Percentiles rank a stretch among this genome's conserved stretches.
Conservation (phyloP, 2,329 filamentous ascomycete species). For the Dothistroma pini region DNA sequence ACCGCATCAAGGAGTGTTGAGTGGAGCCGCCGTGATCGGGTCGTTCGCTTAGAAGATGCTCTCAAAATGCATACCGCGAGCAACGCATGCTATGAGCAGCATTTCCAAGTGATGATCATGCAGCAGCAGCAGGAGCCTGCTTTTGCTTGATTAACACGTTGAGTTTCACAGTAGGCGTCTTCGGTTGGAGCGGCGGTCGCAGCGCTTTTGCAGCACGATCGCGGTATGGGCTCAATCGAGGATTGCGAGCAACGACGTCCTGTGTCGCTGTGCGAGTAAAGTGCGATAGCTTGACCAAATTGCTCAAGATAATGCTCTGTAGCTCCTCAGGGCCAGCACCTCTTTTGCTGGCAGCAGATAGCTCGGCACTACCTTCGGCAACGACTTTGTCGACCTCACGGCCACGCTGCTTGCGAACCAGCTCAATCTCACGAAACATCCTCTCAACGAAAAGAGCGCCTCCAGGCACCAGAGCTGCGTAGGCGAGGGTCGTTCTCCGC, state of each 20-base stretch:
- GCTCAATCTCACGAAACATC: slow-evolving; percentile 27
- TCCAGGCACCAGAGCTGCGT: slow-evolving; percentile 28
- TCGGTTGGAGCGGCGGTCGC: slow-evolving; percentile 17
- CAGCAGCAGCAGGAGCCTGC: slow-evolving; percentile 5
- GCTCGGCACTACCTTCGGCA: slow-evolving; percentile 21
- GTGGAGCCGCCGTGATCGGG: no score
- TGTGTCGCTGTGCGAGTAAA: slow-evolving; percentile 24
- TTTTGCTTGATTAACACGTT: slow-evolving; percentile 29
- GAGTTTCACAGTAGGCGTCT: slow-evolving; percentile 27
- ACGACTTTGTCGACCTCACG: slow-evolving; percentile 27
- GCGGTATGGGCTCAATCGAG: slow-evolving; percentile 22
- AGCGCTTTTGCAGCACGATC: slow-evolving; percentile 21
- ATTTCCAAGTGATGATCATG: not conserved
- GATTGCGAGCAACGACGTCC: slow-evolving; percentile 30
- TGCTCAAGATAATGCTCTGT: slow-evolving; percentile 22
- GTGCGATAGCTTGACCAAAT: slow-evolving; percentile 24
- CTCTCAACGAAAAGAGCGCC: slow-evolving; percentile 27
- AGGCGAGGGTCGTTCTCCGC: slow-evolving; percentile 29
- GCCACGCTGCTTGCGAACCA: slow-evolving; percentile 27
- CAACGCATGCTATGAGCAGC: not conserved
- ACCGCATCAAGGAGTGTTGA: no score
- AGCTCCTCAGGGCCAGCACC: slow-evolving; percentile 22
- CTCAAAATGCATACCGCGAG: not conserved
- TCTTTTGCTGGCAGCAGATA: slow-evolving; percentile 21
- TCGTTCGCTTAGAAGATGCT: not conserved